Percentiles rank a stretch among this genome's conserved stretches.
phyloP scores from a whole-genome alignment of 75 land plant genomes.

The Ceratopteris richardii region DNA sequence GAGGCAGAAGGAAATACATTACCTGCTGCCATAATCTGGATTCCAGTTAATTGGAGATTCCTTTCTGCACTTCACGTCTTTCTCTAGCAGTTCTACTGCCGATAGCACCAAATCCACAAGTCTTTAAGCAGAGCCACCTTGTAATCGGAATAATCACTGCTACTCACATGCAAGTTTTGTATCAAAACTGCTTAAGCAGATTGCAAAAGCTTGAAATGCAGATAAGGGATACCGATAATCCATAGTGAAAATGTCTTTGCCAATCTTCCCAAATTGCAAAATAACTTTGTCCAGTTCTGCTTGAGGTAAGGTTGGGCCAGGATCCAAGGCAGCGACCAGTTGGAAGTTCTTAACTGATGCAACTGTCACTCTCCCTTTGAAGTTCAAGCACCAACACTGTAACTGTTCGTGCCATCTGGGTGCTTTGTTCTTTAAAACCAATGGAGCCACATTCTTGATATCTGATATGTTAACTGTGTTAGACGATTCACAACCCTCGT shows the following conservation, averaged over 20 bases:
- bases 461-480: neutral
- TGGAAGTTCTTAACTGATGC: constrained; percentile 95
- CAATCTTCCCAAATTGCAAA: constrained; percentile 57
- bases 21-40: no score
- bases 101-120: no score
- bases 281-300: constrained; percentile 32
- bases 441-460: neutral
- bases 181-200: constrained; percentile 51
- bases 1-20: no score
- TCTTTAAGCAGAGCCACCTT: no score
- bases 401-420: constrained; percentile 96
- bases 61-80: no score
- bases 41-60: no score
- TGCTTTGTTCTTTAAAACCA: constrained; percentile 78
- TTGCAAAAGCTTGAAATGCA: constrained; percentile 54
- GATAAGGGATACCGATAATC: constrained; percentile 60
- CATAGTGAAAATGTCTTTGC: constrained; percentile 65
- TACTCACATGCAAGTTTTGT: constrained; percentile 51
- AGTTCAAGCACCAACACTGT: constrained; percentile 97
- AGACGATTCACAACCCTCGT: neutral
- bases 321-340: constrained; percentile 77
- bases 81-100: no score
- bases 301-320: constrained; percentile 23
- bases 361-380: constrained; percentile 86
- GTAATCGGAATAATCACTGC: no score